Evolutionary conservation across 768 basidiomycete genomes (phyloP), one percentile per base, ranked within the genome.

Genomic region (Phanerodontia chrysosporium): DNA sequence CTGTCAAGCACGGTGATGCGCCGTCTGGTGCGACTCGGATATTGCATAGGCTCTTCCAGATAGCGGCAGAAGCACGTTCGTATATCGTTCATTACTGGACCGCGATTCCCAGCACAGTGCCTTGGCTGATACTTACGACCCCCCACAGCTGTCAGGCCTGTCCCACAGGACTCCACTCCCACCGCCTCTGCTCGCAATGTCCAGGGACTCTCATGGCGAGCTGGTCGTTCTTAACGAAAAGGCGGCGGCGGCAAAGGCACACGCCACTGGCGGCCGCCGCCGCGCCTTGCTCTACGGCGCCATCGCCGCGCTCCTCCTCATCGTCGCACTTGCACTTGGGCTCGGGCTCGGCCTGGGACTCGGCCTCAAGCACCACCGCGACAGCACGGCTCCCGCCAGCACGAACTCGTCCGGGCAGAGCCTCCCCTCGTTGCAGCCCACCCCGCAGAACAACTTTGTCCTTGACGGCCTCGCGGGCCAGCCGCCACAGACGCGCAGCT

Each of bases 401-500:
- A 18, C 51, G n/a, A 25, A 52, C n/a, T n/a, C 56, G n/a, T 36
- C 59, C 21, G 25, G 13, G 13, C 22, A 5, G 27, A 27, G 24
- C 28, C 28, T 55, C 3, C 54, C 54, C 5, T 13, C 54, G 22
- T 22, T 57, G 45, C 39, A 45, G 42, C 16, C 28, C 16, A 54
- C 57, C n/a, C 28, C 58, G 9, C 39, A 44, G 4, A 35, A 16
- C 21, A 60, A 64, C 61, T 68, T 68, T 22, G 55, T 61, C 7
- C 25, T 66, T 2, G 58, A 58, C 14, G 51, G 58, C 1, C 53
- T 65, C 13, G 22, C 42, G 3, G 65, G 62, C 12, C 57, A 66
- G 46, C 51, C 68, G 1, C 66, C 79, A 8, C 75, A 72, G 58
- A 78, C 77, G 21, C 72, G 80, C n/a, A 70, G 69, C 32, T 79